Evolutionary conservation across 1,139 yeast genomes (phyloP).

Genomic region (Kodamaea arcana): DNA sequence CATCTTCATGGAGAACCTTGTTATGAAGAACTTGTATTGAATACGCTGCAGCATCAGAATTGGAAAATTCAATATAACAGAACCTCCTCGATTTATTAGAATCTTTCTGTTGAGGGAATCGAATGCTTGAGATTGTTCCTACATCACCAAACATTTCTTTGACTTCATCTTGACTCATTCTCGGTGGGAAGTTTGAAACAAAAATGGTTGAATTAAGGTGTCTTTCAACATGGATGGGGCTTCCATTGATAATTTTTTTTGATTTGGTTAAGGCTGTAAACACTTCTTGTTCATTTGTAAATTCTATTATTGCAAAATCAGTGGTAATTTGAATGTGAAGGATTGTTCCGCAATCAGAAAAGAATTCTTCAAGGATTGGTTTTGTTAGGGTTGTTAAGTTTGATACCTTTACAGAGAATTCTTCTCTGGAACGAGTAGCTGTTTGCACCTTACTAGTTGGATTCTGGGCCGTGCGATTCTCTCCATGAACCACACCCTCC

Average conservation of each 20-base stretch:
- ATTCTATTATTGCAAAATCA: slow-evolving; percentile 45
- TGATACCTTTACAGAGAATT: slow-evolving; percentile 45
- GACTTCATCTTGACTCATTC: slow-evolving; percentile 39
- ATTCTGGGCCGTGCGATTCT: neutral
- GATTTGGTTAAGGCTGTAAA: slow-evolving; percentile 61
- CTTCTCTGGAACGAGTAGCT: slow-evolving; percentile 51
- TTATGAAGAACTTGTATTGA: slow-evolving; percentile 49
- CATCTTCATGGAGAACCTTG: slow-evolving; percentile 14
- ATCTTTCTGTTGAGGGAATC: slow-evolving; percentile 64
- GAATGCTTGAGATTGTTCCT: slow-evolving; percentile 50
- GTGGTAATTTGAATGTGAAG: slow-evolving; percentile 30
- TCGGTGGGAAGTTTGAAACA: slow-evolving; percentile 73
- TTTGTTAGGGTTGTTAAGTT: slow-evolving; percentile 33
- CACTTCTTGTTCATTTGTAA: slow-evolving; percentile 45
- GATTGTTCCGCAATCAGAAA: slow-evolving; percentile 58
- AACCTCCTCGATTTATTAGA: slow-evolving; percentile 57
- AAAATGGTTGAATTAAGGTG: slow-evolving; percentile 51
- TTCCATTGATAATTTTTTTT: slow-evolving; percentile 41
- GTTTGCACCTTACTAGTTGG: neutral
- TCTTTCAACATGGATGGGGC: slow-evolving; percentile 43
- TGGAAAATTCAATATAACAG: slow-evolving; percentile 64
- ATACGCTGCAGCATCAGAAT: slow-evolving; percentile 39
- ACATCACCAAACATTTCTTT: slow-evolving; percentile 35
- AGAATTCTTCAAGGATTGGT: slow-evolving; percentile 35
- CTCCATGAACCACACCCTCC: neutral